Evolutionary conservation across 2,329 filamentous ascomycete species (phyloP), one percentile per base, ranked within the genome.

Genomic region (Huntiella savannae): DNA sequence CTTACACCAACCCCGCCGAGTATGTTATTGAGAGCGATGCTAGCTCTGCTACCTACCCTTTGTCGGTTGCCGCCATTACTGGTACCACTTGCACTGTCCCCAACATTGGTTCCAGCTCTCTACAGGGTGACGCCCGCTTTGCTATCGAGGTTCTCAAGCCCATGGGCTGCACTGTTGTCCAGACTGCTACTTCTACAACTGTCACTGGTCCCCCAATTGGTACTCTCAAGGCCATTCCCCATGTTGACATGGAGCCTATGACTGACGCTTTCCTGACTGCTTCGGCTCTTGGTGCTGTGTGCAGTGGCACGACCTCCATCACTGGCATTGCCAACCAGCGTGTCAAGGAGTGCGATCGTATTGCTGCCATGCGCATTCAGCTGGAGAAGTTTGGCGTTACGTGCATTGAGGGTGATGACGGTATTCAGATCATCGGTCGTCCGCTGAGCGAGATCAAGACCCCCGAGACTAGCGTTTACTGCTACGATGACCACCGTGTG

Each of bases 241-340:
- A 88, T 49, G 77, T 98, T 22, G 87, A 98, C 57, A 98, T 98
- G 91, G 91, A 96, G 60, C 82, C 88, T 1, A 98, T 98, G 91
- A 98, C 91, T 0, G 91, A 98, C 62, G 91, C 91, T 42, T 98
- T 98, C 68, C 70, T 98, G 45, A 95, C 87, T 4, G 91, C 91
- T 13, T 92, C 86, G 1, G 86, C 94, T 4, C 71, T 98, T 40
- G 91, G 86, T 19, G 91, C 91, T 33, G 84, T 94, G 38, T 86
- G 88, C 7, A 76, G 73, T 11, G 84, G 83, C 2, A 77, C 77
- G 43, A 98, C 91, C 0, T 76, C 75, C 47, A 96, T 98, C 53
- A 81, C 79, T 12, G 91, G 91, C 43, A 98, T 98, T 54, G 91
- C 91, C 28, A 98, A 98, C 57, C 91, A 98, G 60, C 77, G 91